Evolutionary conservation across 805 yeast genomes (phyloP).

Genomic region (Wickerhamomyces canadensis): DNA sequence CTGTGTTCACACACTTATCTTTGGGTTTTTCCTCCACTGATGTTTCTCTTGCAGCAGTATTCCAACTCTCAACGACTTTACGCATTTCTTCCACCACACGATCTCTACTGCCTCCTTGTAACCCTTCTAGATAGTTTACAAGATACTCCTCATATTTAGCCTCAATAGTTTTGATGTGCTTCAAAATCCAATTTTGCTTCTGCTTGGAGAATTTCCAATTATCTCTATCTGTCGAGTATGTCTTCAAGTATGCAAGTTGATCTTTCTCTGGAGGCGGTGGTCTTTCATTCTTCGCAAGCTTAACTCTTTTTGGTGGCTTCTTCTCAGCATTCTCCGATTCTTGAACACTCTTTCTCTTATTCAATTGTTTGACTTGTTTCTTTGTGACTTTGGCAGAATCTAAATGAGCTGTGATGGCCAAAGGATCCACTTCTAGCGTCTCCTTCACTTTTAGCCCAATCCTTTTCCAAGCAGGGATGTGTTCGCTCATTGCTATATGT

Average conservation of each 20-base stretch:
- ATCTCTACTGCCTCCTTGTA: constrained; percentile 66
- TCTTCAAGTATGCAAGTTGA: constrained; percentile 60
- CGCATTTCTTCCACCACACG: constrained; percentile 48
- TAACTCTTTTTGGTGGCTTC: constrained; percentile 66
- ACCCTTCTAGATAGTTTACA: constrained; percentile 45
- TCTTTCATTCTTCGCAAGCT: constrained; percentile 63
- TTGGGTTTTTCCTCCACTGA: constrained; percentile 10
- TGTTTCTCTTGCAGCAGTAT: constrained; percentile 27
- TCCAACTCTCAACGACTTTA: constrained; percentile 50
- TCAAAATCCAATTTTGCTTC: constrained; percentile 81
- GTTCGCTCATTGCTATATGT: constrained; percentile 24
- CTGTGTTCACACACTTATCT: too few relatives aligned
- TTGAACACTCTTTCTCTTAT: constrained; percentile 17
- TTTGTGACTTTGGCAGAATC: constrained; percentile 36
- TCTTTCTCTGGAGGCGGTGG: constrained; percentile 73
- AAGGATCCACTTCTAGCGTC: constrained; percentile 39
- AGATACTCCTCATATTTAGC: constrained; percentile 47
- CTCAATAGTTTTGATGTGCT: constrained; percentile 50
- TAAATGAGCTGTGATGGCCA: constrained; percentile 38
- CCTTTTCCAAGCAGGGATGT: constrained; percentile 80
- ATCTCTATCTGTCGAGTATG: constrained; percentile 46
- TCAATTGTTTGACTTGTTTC: constrained; percentile 38
- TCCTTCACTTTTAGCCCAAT: constrained; percentile 62
- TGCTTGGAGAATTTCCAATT: constrained; percentile 84
- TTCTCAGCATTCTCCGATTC: constrained; percentile 22